Percentiles rank a stretch among this genome's conserved stretches.
Evolutionary conservation across 495 filamentous ascomycete genomes (phyloP).

Genomic region (Tricharina praecox): DNA sequence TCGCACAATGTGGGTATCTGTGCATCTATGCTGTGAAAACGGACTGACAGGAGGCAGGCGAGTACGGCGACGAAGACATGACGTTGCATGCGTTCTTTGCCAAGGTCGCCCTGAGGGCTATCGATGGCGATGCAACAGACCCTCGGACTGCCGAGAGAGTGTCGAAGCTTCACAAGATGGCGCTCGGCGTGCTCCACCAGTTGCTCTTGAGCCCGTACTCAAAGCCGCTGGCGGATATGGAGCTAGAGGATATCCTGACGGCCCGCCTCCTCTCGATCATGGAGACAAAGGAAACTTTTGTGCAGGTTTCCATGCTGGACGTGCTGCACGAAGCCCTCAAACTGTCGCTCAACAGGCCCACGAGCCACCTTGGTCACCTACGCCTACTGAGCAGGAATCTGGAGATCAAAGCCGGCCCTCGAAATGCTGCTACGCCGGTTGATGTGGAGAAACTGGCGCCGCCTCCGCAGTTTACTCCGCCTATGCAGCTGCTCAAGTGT

Average conservation of each 20-base stretch:
- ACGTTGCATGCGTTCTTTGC: conserved; percentile 46
- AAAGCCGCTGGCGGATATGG: conserved; percentile 44
- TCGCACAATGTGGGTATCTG: conserved; percentile 10
- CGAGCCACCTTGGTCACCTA: conserved; percentile 29
- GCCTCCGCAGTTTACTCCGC: conserved; percentile 37
- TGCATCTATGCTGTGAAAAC: background rate
- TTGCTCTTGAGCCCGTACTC: conserved; percentile 57
- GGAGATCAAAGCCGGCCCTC: conserved; percentile 29
- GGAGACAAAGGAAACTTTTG: conserved; percentile 39
- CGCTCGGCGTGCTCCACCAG: conserved; percentile 56
- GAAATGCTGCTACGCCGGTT: conserved; percentile 3
- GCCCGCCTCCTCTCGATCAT: conserved; percentile 49
- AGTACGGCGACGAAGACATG: conserved; percentile 33
- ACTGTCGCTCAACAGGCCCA: conserved; percentile 38
- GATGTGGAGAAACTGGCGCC: conserved; percentile 21
- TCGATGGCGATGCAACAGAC: conserved; percentile 32
- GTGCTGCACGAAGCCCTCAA: conserved; percentile 54
- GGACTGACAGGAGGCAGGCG: conserved; percentile 27
- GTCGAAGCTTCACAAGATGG: conserved; percentile 47
- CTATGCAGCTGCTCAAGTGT: conserved; percentile 60
- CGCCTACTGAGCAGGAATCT: conserved; percentile 14
- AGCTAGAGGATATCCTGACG: conserved; percentile 56
- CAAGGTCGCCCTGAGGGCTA: conserved; percentile 39
- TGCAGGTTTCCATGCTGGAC: conserved; percentile 61
- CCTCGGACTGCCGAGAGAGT: conserved; percentile 30